Base-by-base conservation (phyloP, 2,329 filamentous ascomycete genomes). In the Stemphylium vesicarium region DNA sequence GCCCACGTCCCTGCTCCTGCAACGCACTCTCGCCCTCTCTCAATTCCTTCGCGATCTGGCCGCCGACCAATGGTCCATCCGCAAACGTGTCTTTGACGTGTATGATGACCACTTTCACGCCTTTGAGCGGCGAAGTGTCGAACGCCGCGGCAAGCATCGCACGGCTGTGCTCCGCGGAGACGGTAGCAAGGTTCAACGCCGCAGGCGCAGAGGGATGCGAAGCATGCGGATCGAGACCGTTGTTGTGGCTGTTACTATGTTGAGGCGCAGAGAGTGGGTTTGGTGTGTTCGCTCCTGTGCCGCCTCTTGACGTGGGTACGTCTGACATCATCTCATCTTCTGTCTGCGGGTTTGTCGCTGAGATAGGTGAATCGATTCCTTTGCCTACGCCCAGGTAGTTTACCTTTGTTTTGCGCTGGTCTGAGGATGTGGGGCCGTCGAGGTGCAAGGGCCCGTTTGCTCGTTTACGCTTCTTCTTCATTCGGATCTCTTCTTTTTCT, bases 1-100 rank as follows among this genome's bases (percentile, higher is more conserved):
- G 75, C 40, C 83, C 82, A 8, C 79, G 82, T 11, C 85, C 84
- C 48, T 80, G 77, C 26, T 75, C 72, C 32, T 68, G 68, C 49
- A 79, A 50, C 24, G 54, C 56, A 37, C 56, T 64, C 56, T 93
- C 91, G 55, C 91, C 81, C 22, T 85, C 85, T 15, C 77, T 71
- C 44, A 98, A 75, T 72, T 97, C 86, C 56, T 80, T 70, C 18
- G 95, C 66, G 32, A 98, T 96, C 2, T 77, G 82, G 3, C 91
- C 86, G 32, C 80, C 84, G 2, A 83, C 85, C 42, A 78, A 74
- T 22, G 85, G 85, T 0, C 86, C 91, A 70, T 96, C 92, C 8
- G 82, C 80, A 50, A 97, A 78, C 18, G 84, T 88, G 62, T 98
- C 94, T 74, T 99, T 99, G 69, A 98, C 85, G 71, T 99, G 95